Evolutionary conservation across 2,329 filamentous ascomycete species (phyloP), one percentile per base, ranked within the genome.

Genomic region (Geoglossum cookeanum): DNA sequence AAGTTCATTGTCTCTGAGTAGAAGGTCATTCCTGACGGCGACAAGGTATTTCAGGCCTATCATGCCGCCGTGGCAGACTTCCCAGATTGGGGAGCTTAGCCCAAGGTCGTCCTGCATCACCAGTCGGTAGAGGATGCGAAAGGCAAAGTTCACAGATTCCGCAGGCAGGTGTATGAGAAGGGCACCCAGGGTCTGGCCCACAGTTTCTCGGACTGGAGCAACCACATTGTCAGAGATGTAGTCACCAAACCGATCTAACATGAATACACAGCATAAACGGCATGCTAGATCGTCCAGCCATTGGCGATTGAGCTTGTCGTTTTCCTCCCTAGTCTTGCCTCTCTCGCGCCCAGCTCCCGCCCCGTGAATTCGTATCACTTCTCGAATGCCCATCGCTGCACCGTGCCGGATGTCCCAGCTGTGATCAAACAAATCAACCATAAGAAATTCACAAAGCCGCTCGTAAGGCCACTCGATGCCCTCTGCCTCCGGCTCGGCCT

Each of bases 221-320:
- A 98, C 89, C 0, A 94, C 94, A 56, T 88, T 98, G 68, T 98
- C 92, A 4, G 90, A 95, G 59, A 94, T 92, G 71, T 96, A 98
- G 67, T 98, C 92, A 58, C 90, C 94, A 66, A 98, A 98, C 56
- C 90, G 83, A 71, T 98, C 92, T 15, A 98, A 81, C 83, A 98
- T 96, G 64, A 98, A 84, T 56, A 98, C 90, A 67, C 87, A 95
- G 69, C 90, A 91, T 54, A 98, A 78, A 30, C 92, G 85, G 65
- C 90, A 96, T n/a, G 90, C 88, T 55, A 98, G 76, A 65, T 98
- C 91, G 65, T 97, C 87, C 22, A 98, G 78, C 89, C 89, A 98
- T 66, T 76, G 78, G 60, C 84, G 80, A 64, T 97, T 98, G 49
- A 87, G 74, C 1, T 70, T 67, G 64, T 95, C 80, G 65, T 98